Conservation (phyloP, 129 eudicot genomes). For the Centrapalus pauciflorus region DNA sequence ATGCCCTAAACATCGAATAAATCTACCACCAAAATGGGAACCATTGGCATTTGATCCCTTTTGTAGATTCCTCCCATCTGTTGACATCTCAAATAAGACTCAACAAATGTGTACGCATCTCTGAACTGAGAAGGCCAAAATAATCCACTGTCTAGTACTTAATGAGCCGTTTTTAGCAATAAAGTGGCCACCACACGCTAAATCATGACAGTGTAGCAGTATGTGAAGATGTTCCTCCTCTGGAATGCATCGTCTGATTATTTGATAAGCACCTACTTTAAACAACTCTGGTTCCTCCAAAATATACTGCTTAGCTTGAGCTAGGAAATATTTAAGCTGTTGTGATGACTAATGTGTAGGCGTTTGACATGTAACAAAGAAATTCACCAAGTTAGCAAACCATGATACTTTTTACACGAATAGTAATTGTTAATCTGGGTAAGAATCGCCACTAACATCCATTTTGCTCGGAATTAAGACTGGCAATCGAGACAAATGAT, state of each 20-base stretch:
- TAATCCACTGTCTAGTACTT: background rate
- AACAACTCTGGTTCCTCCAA: background rate
- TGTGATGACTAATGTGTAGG: background rate
- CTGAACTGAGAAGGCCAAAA: background rate
- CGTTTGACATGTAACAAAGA: background rate
- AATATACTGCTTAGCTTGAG: background rate
- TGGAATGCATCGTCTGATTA: background rate
- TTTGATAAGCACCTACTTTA: background rate
- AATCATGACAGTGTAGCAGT: background rate
- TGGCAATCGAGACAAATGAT: background rate
- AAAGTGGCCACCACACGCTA: background rate
- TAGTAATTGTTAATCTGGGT: too few species aligned
- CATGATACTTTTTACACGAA: background rate
- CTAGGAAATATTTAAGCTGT: background rate
- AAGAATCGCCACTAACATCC: background rate
- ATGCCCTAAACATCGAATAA: too few species aligned
- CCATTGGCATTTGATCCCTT: too few species aligned
- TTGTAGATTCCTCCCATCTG: background rate
- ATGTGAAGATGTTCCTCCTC: too few species aligned
- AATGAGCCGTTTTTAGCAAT: too few species aligned
- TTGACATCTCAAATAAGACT: background rate
- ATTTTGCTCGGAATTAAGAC: too few species aligned
- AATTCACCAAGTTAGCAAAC: background rate
- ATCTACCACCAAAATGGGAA: too few species aligned
- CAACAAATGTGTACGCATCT: background rate